Percentiles rank a stretch among this genome's conserved stretches.
Evolutionary conservation across 352 stramenopile species (phyloP).

Genomic region (Saprolegnia parasitica): DNA sequence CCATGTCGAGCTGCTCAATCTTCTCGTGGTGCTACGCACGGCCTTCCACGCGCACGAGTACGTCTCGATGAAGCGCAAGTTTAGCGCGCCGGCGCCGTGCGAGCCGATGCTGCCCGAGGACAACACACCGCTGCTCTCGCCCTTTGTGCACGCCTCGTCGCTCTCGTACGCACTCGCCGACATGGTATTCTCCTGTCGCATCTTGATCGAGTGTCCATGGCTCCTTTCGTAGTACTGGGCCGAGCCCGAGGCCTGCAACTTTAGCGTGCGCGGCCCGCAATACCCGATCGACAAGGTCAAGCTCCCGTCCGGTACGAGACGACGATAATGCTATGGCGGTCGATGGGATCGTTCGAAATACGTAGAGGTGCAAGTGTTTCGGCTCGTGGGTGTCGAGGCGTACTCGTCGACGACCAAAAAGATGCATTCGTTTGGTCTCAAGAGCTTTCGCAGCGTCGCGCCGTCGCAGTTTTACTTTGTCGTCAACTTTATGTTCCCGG

Average conservation of each 20-base stretch:
- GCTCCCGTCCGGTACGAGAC: constrained; percentile 40
- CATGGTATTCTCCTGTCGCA: neutral
- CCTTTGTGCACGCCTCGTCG: neutral
- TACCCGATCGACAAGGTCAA: constrained; percentile 65
- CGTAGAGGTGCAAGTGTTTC: constrained; percentile 44
- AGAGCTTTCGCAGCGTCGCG: constrained; percentile 41
- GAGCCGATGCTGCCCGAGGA: constrained; percentile 14
- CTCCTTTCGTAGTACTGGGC: constrained; percentile 60
- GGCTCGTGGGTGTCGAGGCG: constrained; percentile 65
- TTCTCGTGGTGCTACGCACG: constrained; percentile 54
- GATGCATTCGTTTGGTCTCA: constrained; percentile 60
- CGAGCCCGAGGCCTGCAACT: constrained; percentile 57
- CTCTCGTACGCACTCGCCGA: constrained; percentile 9
- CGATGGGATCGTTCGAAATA: neutral
- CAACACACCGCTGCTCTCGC: constrained; percentile 16
- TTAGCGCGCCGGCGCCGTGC: neutral
- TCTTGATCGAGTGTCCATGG: neutral
- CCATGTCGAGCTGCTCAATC: constrained; percentile 66
- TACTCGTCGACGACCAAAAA: constrained; percentile 45
- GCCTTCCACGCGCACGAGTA: constrained; percentile 15
- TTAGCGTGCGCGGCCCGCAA: constrained; percentile 58
- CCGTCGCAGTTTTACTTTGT: constrained; percentile 60
- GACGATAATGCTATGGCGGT: neutral
- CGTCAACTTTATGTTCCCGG: constrained; percentile 79
- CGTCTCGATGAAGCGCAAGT: constrained; percentile 10